A percentile compares a stretch with the other conserved stretches of the same genome.
phyloP scores from a whole-genome alignment of 306 rosid species.

The Begonia loranthoides region DNA sequence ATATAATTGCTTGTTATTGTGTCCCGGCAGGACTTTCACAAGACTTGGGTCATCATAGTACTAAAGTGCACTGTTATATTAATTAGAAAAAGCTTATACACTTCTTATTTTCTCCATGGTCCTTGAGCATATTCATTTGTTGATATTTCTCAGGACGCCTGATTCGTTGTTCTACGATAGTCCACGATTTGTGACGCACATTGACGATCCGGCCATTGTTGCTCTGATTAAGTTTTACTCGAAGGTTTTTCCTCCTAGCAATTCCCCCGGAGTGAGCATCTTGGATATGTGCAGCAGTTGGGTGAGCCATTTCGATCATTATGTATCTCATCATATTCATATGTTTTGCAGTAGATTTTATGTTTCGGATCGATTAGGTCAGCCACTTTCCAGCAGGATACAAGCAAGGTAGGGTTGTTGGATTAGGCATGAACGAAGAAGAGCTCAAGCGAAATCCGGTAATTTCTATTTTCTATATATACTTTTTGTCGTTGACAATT shows the following conservation, averaged over 20 bases:
- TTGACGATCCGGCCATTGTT: conserved; percentile 68
- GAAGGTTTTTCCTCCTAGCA: conserved; percentile 53
- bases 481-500: no score
- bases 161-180: conserved; percentile 58
- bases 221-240: conserved; percentile 65
- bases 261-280: conserved; percentile 55
- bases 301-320: conserved; percentile 29
- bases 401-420: conserved; percentile 63
- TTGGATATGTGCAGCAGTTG: conserved; percentile 87
- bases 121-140: no score
- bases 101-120: no score
- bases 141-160: conserved; percentile 27
- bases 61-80: no score
- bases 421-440: conserved; percentile 72
- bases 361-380: conserved; percentile 25
- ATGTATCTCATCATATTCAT: neutral
- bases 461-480: conserved; percentile 3
- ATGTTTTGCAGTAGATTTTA: conserved; percentile 8
- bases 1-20: no score
- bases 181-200: conserved; percentile 80
- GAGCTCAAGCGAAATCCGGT: conserved; percentile 68
- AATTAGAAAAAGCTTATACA: no score
- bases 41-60: no score
- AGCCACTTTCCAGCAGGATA: conserved; percentile 79
- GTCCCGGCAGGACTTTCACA: no score